Conservation (phyloP, 352 stramenopile species). For the Thraustochytrium sp. region DNA sequence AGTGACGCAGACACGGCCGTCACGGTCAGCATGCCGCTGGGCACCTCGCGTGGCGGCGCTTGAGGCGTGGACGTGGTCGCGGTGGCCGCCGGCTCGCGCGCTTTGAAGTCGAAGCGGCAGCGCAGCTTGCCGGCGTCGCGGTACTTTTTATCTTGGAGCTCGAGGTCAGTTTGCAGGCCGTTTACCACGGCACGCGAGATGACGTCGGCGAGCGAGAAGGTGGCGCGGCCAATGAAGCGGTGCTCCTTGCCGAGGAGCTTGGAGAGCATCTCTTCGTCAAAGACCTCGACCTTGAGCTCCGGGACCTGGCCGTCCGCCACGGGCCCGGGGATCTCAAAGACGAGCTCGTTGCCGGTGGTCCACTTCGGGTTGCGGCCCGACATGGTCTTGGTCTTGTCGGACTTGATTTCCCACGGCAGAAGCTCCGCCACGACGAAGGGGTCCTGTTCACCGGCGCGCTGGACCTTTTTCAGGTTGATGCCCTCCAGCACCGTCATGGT, state of each 20-base stretch:
- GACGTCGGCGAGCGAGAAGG: neutral
- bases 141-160: neutral
- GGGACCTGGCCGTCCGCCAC: neutral
- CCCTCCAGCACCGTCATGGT: neutral
- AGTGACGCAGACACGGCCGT: neutral
- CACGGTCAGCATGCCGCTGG: neutral
- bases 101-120: neutral
- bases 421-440: neutral
- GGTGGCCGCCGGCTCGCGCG: neutral
- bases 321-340: neutral
- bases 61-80: neutral
- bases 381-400: conserved; percentile 6
- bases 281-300: neutral
- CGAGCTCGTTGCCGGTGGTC: neutral
- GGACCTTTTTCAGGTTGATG: conserved; percentile 16
- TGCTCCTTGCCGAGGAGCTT: no score
- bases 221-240: neutral
- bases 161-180: neutral
- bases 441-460: neutral
- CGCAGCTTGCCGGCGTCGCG: neutral
- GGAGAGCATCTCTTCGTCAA: neutral
- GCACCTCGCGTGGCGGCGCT: neutral
- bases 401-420: neutral
- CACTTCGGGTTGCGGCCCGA: neutral
- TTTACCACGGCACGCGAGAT: neutral